Evolutionary conservation across 2,329 filamentous ascomycete species (phyloP), one percentile per base, ranked within the genome.

Genomic region (Fusarium guadeloupense): DNA sequence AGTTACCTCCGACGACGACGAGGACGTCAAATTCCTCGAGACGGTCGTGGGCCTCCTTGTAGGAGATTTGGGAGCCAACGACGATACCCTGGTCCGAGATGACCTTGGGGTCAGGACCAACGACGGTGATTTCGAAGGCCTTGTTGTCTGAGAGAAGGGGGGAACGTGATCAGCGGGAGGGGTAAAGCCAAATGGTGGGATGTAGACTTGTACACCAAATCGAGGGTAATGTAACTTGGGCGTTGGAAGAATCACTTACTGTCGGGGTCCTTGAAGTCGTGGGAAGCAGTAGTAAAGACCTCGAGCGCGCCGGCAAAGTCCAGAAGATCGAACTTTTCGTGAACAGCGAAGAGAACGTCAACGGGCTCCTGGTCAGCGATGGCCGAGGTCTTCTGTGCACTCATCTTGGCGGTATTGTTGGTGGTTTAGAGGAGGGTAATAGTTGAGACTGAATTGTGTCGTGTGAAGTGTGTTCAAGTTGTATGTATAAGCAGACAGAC

Each of bases 1-100:
- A 79, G 72, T 86, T 84, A 72, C 92, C 91, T 70, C 92, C 92
- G 23, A 92, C 83, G 64, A 96, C 80, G 74, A 95, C 83, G 67
- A 96, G 83, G 61, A 95, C 83, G 74, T 96, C 92, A 74, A 90
- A 93, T 64, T 93, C 89, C 65, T 88, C 80, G 42, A 93, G 84
- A 66, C 82, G 82, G 56, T 91, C 85, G 76, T 92, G 84, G 59
- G 91, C 91, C 72, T 94, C 90, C 72, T 90, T 89, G 82, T 85
- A 92, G 73, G 87, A 83, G 75, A 93, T 88, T 76, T 95, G 89
- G 60, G 90, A 87, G 70, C 85, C 85, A 75, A 95, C 80, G 68
- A 87, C 81, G 71, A 89, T 83, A 66, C 90, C 90, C 75, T 92
- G 81, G 35, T 78, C 74, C 21, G 84, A 85, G 44, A 86, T 71